Base-by-base conservation (phyloP, 2,329 filamentous ascomycete species). In the Colletotrichum sp. region DNA sequence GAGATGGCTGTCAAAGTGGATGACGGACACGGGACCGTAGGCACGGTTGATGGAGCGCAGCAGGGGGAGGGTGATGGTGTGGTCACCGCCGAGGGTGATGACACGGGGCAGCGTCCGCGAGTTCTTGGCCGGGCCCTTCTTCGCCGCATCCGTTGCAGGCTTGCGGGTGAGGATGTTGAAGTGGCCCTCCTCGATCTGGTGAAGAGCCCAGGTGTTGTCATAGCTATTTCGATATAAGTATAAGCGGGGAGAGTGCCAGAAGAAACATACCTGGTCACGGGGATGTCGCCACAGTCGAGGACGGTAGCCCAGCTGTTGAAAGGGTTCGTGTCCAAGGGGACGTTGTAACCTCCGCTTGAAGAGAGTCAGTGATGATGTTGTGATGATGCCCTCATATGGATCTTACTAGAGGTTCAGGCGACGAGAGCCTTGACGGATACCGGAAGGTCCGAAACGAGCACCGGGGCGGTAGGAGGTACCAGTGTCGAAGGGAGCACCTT, bases 171-270 rank as follows among this genome's bases (percentile, higher is more conserved):
- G 87, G 75, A 97, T 90, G 76, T 89, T 90, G 83, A 94, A 93
- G 85, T 97, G 95, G 10, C 95, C 95, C 84, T 96, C 92, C 82
- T 97, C 95, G 68, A 97, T 97, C 82, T 97, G 95, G 76, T 93
- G 90, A 28, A 97, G 91, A 9, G 95, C 95, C 84, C 91, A 97
- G 3, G 90, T 89, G 82, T 97, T 97, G 84, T 97, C 95, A 79
- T 96, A 96, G 38, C 93, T 95, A 26, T 13, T 24, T 2, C 32
- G 16, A 63, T 48, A 55, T 77, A 14, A 77, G 62, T 12, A 30
- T 63, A 32, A 62, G 48, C 14, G 30, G 12, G 10, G 6, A 5
- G 4, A 38, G 38, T 28, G n/a, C 34, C 30, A 21, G 9, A 21
- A 14, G 10, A 18, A 7, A 84, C 92, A 85, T 88, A 96, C 91